Percentiles rank a stretch among this genome's conserved stretches.
These are phyloP conservation scores for Eucalyptus cloeziana DNA, from an alignment of 345 rosid genomes.

Conservation along the genomic window DNA sequence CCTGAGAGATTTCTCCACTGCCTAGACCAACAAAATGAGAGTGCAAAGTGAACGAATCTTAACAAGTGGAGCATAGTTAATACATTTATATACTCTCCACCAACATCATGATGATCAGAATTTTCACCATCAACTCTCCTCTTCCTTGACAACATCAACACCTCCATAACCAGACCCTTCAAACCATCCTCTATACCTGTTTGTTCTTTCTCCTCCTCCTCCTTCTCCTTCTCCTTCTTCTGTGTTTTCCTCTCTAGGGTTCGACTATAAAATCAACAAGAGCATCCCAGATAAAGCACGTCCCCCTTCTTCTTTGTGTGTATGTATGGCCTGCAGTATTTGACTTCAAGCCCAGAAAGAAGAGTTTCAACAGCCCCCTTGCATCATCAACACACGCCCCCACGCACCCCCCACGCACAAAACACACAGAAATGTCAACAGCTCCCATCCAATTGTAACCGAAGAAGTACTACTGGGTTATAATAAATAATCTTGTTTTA, in stretches of 20 bases:
- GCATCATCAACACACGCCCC: background rate
- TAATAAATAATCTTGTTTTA: background rate
- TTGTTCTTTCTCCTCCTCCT: background rate
- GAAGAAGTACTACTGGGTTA: background rate
- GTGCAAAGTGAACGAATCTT: too few species aligned
- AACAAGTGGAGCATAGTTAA: too few species aligned
- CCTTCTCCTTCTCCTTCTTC: background rate
- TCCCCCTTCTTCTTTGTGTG: background rate
- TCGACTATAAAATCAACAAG: background rate
- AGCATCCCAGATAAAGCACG: background rate
- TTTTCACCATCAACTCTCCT: slow-evolving; percentile 8
- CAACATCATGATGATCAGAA: background rate
- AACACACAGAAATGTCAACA: slow-evolving; percentile 25
- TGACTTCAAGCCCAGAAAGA: slow-evolving; percentile 12
- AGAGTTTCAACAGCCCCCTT: slow-evolving; percentile 1
- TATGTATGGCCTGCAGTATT: slow-evolving; percentile 22
- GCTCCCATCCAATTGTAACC: slow-evolving; percentile 7
- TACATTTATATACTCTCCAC: background rate
- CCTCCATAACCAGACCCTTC: slow-evolving; percentile 1
- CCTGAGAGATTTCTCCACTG: too few species aligned
- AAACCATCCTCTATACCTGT: background rate
- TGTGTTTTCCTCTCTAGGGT: background rate
- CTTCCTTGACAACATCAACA: background rate
- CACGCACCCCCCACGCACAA: background rate
- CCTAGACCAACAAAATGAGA: too few species aligned